Conservation (phyloP, 129 eudicot genomes). For the Glebionis coronaria region DNA sequence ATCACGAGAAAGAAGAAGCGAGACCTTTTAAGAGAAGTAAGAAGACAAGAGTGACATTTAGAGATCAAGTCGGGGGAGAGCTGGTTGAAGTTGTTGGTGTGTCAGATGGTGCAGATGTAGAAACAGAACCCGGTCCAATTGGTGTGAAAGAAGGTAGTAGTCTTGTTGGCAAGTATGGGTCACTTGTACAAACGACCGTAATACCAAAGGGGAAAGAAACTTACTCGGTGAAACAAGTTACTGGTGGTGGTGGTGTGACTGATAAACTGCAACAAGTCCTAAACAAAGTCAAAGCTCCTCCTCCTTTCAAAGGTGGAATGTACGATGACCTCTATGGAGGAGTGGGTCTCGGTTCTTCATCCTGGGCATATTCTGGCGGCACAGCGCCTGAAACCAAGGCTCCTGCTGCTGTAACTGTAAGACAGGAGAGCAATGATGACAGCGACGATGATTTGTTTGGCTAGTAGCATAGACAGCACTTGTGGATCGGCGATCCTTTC, state of each 20-base stretch:
- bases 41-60: conserved; percentile 70
- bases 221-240: conserved; percentile 41
- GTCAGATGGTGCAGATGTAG: conserved; percentile 98
- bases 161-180: conserved; percentile 95
- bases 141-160: conserved; percentile 99
- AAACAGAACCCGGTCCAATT: conserved; percentile 93
- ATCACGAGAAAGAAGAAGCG: conserved; percentile 24
- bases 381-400: not conserved
- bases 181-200: conserved; percentile 84
- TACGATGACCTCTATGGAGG: conserved; percentile 96
- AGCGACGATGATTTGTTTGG: conserved; percentile 91
- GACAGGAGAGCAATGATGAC: conserved; percentile 45
- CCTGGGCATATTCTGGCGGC: conserved; percentile 72
- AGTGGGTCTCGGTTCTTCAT: conserved; percentile 50
- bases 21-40: conserved; percentile 72
- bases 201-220: conserved; percentile 81
- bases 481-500: conserved; percentile 9
- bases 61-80: conserved; percentile 96
- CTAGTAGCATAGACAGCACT: conserved; percentile 35
- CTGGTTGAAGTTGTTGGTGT: conserved; percentile 88
- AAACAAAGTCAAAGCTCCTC: conserved; percentile 75
- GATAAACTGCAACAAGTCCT: conserved; percentile 78
- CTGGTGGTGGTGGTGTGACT: conserved; percentile 57
- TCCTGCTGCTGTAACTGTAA: conserved; percentile 12
- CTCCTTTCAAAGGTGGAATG: conserved; percentile 56